Evolutionary conservation across 2,329 filamentous ascomycete genomes (phyloP), one percentile per base, ranked within the genome.

Genomic region (Verticillium isaacii): DNA sequence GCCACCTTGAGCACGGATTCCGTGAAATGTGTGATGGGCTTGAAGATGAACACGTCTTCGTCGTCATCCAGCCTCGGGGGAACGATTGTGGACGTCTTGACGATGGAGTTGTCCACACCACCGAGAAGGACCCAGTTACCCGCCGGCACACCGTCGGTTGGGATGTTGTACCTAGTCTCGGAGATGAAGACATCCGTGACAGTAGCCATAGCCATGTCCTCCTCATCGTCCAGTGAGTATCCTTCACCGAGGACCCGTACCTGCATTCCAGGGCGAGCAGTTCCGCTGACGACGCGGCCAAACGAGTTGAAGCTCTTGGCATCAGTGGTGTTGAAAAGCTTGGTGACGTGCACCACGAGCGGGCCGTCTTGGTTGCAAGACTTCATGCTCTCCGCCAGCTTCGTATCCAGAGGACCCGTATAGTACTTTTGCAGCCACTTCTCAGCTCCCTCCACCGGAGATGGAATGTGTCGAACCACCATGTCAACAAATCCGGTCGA

Each of bases 1-100:
- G 95, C 95, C 37, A 99, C 90, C 79, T 99, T 99, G 76, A 99
- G 90, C 1, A 99, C 93, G 1, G 94, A 97, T 74, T 99, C 92
- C 36, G 95, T 98, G 77, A 98, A 96, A 77, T 99, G 95, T 9
- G 88, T 87, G 63, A 99, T 85, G 0, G 95, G 94, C 66, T 88
- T 90, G 84, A 99, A 98, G 70, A 99, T 96, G 75, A 96, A 96
- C 0, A 92, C 93, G 65, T 96, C 93, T 74, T 98, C 94, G 56
- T 95, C 87, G 59, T 96, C 89, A 32, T 92, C 89, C 9, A 97
- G 82, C 66, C 88, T 89, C 45, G 87, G 86, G 1, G 92, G 87
- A 34, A 99, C 87, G 57, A 99, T 83, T 0, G 95, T 99, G 9
- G 95, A 95, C 2, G 93, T 94, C 77, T 99, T 99, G 77, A 98